Conservation (phyloP, 2,329 filamentous ascomycete genomes). For the Pleurostoma richardsiae region DNA sequence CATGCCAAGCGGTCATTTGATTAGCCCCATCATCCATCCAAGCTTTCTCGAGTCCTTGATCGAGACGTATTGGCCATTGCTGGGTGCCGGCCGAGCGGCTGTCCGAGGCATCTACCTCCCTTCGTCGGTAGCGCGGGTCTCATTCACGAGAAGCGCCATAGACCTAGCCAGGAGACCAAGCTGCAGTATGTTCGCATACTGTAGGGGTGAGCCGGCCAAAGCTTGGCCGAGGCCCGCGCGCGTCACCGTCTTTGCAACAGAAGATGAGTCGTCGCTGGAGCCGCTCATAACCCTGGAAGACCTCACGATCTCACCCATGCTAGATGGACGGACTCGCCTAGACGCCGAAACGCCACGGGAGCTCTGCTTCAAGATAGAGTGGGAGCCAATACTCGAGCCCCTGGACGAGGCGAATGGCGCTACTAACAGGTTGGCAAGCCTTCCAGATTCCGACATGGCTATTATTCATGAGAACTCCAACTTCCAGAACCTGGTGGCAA, state of each 20-base stretch:
- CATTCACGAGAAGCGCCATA: conserved; percentile 24
- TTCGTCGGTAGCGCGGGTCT: conserved; percentile 31
- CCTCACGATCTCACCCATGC: conserved; percentile 32
- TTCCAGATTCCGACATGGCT: conserved; percentile 23
- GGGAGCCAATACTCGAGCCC: conserved; percentile 31
- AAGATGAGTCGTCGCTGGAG: conserved; percentile 18
- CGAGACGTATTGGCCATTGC: conserved; percentile 34
- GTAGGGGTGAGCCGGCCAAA: conserved; percentile 21
- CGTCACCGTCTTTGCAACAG: conserved; percentile 28
- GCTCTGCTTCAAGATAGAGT: conserved; percentile 41
- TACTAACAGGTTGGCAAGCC: conserved; percentile 5
- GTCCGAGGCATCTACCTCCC: conserved; percentile 35
- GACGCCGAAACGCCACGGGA: conserved; percentile 26
- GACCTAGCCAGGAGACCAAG: conserved; percentile 19
- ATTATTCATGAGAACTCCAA: conserved; percentile 30
- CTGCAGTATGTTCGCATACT: conserved; percentile 26
- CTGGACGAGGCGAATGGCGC: conserved; percentile 3
- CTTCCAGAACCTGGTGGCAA: conserved; percentile 24
- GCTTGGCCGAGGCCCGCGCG: conserved; percentile 26
- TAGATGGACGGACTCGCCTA: conserved; percentile 23
- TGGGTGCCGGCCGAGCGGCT: conserved; percentile 18
- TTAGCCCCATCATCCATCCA: conserved; percentile 28
- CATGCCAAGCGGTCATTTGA: conserved; percentile 30
- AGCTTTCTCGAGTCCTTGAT: conserved; percentile 33
- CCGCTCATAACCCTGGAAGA: conserved; percentile 26